A percentile compares a stretch with the other conserved stretches of the same genome.
These are phyloP conservation scores for Phanerochaete sordida DNA, from an alignment of 768 basidiomycete species.

Conservation along the genomic window DNA sequence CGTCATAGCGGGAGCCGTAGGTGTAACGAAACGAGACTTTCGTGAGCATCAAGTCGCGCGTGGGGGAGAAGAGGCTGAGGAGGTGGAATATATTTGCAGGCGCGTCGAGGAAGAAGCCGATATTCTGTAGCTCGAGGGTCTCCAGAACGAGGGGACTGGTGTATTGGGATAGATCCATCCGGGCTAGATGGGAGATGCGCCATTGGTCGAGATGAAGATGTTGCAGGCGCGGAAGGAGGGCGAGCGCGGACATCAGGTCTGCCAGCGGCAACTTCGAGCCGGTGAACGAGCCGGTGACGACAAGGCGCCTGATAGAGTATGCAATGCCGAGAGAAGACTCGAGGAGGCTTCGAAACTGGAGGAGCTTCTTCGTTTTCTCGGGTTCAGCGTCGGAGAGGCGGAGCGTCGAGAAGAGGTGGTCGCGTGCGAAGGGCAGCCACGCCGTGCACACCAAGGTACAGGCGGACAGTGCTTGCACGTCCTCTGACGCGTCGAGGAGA, in stretches of 20 bases:
- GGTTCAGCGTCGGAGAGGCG: not conserved
- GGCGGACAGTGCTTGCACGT: not conserved
- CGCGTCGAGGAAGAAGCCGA: slow-evolving; percentile 1
- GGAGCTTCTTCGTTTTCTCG: not conserved
- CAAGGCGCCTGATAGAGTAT: not conserved
- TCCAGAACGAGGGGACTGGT: not conserved
- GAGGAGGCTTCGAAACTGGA: not conserved
- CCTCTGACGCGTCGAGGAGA: not conserved
- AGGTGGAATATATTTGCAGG: not conserved
- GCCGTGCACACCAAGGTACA: not conserved
- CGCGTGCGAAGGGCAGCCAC: not conserved
- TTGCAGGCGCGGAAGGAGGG: not conserved
- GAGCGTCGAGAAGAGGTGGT: not conserved
- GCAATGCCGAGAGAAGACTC: not conserved
- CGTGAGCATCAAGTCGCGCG: not conserved
- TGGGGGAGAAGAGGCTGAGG: not conserved
- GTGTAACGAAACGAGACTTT: not conserved
- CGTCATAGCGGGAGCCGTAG: not conserved
- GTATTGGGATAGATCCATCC: not conserved
- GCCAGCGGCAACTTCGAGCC: not conserved
- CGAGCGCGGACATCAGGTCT: not conserved
- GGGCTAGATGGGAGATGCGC: not conserved
- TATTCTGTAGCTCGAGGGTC: not conserved
- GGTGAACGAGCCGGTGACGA: not conserved
- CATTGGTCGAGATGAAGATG: not conserved